These are phyloP conservation scores for Arabis hirsuta DNA, from an alignment of 345 rosid species.

Conservation along the genomic window DNA sequence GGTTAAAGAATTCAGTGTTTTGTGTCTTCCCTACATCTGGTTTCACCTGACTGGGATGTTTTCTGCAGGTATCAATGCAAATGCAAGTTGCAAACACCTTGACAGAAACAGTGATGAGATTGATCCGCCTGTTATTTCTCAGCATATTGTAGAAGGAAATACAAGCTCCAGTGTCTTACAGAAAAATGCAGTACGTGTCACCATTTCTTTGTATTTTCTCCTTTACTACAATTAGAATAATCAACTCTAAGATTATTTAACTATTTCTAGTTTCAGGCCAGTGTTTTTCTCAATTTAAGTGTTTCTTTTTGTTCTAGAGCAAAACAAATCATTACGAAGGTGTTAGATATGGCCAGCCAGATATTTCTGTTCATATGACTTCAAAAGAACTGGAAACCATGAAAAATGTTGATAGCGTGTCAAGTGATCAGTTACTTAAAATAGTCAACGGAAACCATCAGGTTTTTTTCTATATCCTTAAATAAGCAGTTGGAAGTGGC, in stretches of 20 bases:
- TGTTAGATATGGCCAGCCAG: constrained; percentile 33
- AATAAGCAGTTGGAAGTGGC: constrained; percentile 23
- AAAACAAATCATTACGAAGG: constrained; percentile 30
- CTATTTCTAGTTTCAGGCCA: not conserved
- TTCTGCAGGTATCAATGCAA: constrained; percentile 57
- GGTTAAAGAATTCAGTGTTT: constrained; percentile 38
- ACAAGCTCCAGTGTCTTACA: constrained; percentile 41
- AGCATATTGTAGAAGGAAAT: constrained; percentile 42
- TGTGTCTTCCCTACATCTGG: constrained; percentile 9
- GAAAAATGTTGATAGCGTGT: constrained; percentile 37
- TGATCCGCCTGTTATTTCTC: constrained; percentile 44
- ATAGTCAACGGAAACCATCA: constrained; percentile 44
- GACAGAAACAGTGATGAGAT: constrained; percentile 47
- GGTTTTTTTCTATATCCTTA: constrained; percentile 48
- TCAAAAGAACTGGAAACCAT: constrained; percentile 46
- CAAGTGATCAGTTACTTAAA: constrained; percentile 47
- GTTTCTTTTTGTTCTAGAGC: constrained; percentile 30
- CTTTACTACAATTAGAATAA: not conserved
- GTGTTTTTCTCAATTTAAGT: not conserved
- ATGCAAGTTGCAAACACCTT: constrained; percentile 43
- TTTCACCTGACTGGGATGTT: constrained; percentile 30
- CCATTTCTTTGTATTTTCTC: constrained; percentile 26
- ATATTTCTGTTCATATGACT: constrained; percentile 39
- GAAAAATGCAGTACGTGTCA: constrained; percentile 52
- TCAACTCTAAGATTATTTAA: not conserved